Evolutionary conservation across 768 basidiomycete species (phyloP), one percentile per base, ranked within the genome.

Genomic region (Mycena capillaripes): DNA sequence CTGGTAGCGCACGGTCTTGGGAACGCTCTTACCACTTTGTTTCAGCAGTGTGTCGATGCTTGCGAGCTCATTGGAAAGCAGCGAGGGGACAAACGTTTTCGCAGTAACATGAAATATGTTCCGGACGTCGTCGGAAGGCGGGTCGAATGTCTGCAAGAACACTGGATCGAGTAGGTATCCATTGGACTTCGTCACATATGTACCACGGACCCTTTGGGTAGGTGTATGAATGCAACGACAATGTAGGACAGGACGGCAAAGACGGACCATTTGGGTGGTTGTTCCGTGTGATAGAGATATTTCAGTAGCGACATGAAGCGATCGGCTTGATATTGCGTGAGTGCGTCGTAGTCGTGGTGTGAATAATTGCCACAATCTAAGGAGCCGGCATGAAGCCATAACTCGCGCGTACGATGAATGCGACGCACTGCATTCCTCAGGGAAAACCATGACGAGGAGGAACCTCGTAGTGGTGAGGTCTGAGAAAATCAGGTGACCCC

Each of bases 301-400:
- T 69, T 80, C 29, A 77, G 52, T 23, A 82, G 65, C 14, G 79
- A 83, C 72, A 83, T 76, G 62, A 81, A 76, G 19, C 80, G 77
- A 53, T 83, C 77, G 9, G 80, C 82, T 23, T 83, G 81, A 55
- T 79, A 82, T 64, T 80, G 80, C 1, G 81, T 81, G 29, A 80
- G 64, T 3, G 74, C 73, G 50, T 77, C 78, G 69, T 78, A 82
- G 70, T 83, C 81, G 73, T 81, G 78, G 61, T 81, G 78, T 6
- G 75, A 79, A 48, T 65, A 76, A 66, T 81, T 79, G 29, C 80
- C 78, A 66, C 81, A 79, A 58, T 77, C 79, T 80, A 57, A 25
- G 32, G 2, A 30, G 14, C 21, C 25, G 17, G 10, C 17, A n/a
- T 42, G 1, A 42, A 48, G 19, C 25, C 34, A 25, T 32, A 21